phyloP scores from a whole-genome alignment of 2,329 filamentous ascomycete species.

The Phaeosphaeria sp. region DNA sequence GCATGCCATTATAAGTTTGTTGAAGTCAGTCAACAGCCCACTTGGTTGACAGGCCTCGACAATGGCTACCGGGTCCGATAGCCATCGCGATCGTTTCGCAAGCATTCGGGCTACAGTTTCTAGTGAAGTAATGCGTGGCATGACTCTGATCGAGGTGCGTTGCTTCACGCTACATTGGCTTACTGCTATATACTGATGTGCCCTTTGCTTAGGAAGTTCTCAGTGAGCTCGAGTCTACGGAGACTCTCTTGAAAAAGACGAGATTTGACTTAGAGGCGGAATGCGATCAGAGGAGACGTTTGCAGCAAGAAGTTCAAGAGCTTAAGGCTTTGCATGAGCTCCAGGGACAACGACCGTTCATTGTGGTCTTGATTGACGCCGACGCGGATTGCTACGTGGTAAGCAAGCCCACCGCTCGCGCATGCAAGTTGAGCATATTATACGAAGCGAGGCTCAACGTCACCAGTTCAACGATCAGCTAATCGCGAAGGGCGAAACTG shows the following conservation, averaged over 20 bases:
- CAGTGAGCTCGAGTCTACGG: background rate
- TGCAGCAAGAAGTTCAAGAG: background rate
- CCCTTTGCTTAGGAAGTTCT: background rate
- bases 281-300: background rate
- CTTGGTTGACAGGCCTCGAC: background rate
- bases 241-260: background rate
- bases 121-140: background rate
- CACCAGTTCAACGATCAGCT: background rate
- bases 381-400: background rate
- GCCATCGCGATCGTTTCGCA: background rate
- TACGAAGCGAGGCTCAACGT: background rate
- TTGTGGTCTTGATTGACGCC: background rate
- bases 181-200: background rate
- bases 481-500: background rate
- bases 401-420: background rate
- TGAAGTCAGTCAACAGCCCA: too few relatives aligned
- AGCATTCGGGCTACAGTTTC: background rate
- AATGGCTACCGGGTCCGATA: background rate
- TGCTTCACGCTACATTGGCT: background rate
- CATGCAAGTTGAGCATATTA: too few relatives aligned
- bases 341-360: background rate
- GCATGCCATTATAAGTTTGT: too few relatives aligned
- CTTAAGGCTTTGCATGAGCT: background rate
- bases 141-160: background rate
- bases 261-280: background rate